Percentiles rank a stretch among this genome's conserved stretches.
Conservation (phyloP, 306 rosid genomes). For the Psophocarpus tetragonolobus region DNA sequence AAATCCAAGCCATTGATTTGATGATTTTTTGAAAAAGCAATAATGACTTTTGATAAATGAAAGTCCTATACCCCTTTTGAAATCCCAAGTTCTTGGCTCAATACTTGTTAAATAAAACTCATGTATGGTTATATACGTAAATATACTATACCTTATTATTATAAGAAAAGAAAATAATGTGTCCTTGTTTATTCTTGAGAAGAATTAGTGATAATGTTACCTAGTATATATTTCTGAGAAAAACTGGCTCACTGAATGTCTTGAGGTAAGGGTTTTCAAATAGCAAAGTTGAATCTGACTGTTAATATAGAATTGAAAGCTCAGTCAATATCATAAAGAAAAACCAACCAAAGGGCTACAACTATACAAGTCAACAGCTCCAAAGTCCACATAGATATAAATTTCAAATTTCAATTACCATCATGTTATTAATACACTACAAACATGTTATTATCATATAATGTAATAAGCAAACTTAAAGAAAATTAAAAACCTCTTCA, state of each 20-base stretch:
- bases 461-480: background rate
- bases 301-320: background rate
- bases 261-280: background rate
- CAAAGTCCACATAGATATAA: slow-evolving; percentile 4
- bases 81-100: too few relatives aligned
- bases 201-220: background rate
- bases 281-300: background rate
- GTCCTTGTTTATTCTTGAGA: background rate
- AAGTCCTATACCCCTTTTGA: too few relatives aligned
- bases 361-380: background rate
- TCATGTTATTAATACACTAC: background rate
- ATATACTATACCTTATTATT: background rate
- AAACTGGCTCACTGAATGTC: background rate
- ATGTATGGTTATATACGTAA: background rate
- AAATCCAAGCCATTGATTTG: too few relatives aligned
- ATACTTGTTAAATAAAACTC: background rate
- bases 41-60: too few relatives aligned
- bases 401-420: slow-evolving; percentile 14
- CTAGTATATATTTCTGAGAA: background rate
- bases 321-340: background rate
- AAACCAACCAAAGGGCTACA: background rate
- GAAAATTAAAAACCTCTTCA: slow-evolving; percentile 75
- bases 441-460: background rate
- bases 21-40: too few relatives aligned
- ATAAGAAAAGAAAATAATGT: background rate